Conservation (phyloP, 2,329 filamentous ascomycete genomes). For the Aspergillus vadensis region DNA sequence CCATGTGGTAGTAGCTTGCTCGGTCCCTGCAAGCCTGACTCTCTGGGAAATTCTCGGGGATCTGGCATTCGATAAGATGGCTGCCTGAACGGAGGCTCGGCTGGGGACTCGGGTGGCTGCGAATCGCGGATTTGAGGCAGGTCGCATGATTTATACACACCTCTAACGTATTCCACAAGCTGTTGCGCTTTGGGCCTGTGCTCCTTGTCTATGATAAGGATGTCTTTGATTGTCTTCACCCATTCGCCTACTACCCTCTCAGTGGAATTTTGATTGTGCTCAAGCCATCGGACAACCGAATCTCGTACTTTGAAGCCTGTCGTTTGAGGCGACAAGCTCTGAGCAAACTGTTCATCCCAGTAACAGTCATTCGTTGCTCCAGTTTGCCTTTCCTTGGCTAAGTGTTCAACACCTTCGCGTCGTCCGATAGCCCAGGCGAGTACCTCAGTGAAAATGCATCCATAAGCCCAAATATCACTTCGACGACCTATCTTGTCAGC, state of each 20-base stretch:
- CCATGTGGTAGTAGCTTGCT: background rate
- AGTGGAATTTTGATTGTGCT: background rate
- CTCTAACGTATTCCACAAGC: background rate
- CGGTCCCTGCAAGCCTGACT: background rate
- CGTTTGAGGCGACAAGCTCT: background rate
- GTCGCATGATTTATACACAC: background rate
- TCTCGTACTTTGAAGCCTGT: background rate
- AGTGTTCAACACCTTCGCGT: background rate
- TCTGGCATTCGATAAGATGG: background rate
- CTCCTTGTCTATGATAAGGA: background rate
- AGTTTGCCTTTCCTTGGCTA: background rate
- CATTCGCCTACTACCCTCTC: background rate
- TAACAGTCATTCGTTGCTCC: background rate
- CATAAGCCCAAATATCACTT: background rate
- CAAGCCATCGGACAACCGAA: background rate
- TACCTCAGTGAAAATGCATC: background rate
- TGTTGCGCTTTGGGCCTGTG: background rate
- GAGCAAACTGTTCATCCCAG: background rate
- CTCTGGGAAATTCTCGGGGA: no score
- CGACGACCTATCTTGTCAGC: background rate
- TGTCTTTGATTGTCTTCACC: background rate
- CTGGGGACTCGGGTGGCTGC: background rate
- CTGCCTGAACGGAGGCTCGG: background rate
- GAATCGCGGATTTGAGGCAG: background rate
- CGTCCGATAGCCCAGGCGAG: background rate